These are phyloP conservation scores for Euphorbia pulcherrima DNA, from an alignment of 345 rosid genomes.

Conservation along the genomic window DNA sequence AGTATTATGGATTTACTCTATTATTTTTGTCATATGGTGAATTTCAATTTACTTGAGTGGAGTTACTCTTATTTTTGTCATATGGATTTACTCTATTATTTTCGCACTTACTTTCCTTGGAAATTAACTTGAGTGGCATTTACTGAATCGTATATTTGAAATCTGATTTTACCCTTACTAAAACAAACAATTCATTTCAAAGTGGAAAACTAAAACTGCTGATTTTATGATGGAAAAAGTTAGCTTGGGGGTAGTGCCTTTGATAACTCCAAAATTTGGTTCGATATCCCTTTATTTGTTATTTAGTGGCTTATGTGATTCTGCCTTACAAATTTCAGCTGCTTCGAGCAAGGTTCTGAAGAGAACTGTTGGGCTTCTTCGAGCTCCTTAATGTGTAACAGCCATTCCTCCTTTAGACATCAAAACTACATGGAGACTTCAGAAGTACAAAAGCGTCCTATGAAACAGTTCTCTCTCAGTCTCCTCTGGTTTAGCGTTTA, in stretches of 20 bases:
- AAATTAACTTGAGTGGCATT: background rate
- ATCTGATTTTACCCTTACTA: background rate
- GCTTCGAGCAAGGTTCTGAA: conserved; percentile 31
- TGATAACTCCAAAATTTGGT: background rate
- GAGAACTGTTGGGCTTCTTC: conserved; percentile 36
- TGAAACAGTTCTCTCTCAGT: conserved; percentile 44
- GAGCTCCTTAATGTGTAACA: conserved; percentile 31
- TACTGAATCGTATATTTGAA: background rate
- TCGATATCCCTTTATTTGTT: background rate
- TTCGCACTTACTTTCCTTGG: background rate
- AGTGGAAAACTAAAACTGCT: background rate
- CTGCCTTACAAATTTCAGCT: conserved; percentile 33
- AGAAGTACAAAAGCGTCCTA: conserved; percentile 39
- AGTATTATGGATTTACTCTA: background rate
- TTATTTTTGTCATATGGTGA: background rate
- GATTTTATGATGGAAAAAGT: background rate
- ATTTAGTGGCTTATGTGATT: background rate
- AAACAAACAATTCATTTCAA: background rate
- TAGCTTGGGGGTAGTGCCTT: background rate
- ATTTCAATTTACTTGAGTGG: background rate
- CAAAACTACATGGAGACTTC: conserved; percentile 26
- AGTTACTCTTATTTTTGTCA: background rate
- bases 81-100: too few relatives aligned
- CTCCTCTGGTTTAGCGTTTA: background rate
- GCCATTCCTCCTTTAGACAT: conserved; percentile 28